Evolutionary conservation across 768 basidiomycete species (phyloP).

Genomic region (Pleurotus pulmonarius): DNA sequence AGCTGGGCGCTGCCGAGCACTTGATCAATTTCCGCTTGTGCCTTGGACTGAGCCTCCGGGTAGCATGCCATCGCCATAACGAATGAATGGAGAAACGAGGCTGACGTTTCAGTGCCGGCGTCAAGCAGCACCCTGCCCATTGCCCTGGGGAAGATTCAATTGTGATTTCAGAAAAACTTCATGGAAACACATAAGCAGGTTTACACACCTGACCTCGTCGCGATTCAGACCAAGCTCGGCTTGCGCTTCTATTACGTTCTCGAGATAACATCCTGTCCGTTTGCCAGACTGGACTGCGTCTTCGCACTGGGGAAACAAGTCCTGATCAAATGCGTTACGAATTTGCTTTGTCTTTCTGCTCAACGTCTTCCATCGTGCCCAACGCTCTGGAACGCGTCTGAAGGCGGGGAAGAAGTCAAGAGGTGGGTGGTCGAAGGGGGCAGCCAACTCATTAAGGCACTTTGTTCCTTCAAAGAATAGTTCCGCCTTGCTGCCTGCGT

Average conservation of each 20-base stretch:
- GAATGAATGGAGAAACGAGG: neutral
- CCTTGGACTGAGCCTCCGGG: neutral
- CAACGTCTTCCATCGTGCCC: slow-evolving; percentile 14
- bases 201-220: neutral
- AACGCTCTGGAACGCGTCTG: slow-evolving; percentile 15
- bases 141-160: neutral
- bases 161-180: neutral
- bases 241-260: neutral
- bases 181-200: neutral
- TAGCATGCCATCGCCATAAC: neutral
- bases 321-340: slow-evolving; percentile 1
- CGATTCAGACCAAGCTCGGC: neutral
- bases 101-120: neutral
- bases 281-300: neutral
- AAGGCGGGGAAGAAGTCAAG: slow-evolving; percentile 12
- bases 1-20: neutral
- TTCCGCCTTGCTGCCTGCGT: slow-evolving; percentile 4
- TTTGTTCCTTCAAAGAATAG: slow-evolving; percentile 6
- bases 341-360: neutral
- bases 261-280: neutral
- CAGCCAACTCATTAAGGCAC: neutral
- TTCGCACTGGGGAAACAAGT: neutral
- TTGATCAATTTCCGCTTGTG: neutral
- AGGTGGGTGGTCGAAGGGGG: slow-evolving; percentile 10
- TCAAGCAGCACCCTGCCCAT: neutral